Evolutionary conservation across 1,284 basidiomycete genomes (phyloP), one percentile per base, ranked within the genome.

Genomic region (Naganishia cerealis): DNA sequence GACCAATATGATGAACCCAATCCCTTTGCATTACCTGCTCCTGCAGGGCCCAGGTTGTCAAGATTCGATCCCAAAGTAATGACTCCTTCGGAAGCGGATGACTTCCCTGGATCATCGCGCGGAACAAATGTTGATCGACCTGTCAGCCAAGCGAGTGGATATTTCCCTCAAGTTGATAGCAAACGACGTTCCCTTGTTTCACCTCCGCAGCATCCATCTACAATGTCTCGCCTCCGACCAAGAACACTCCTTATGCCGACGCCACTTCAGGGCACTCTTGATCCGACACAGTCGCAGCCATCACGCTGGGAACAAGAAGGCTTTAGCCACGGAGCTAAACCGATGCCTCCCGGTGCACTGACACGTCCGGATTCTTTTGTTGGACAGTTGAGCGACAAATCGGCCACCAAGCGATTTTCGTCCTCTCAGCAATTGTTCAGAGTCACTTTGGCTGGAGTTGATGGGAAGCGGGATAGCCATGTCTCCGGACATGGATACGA

Each of bases 231-330:
- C 3, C 67, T 79, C 3, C 75, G 78, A 1, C 80, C 80, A 3
- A 76, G 76, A 62, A 76, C 74, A 8, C 74, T 81, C 18, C 69
- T 80, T 67, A 79, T 81, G 79, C 80, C 80, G 12, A 29, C 71
- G 0, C 68, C 71, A 3, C 71, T 81, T 0, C 68, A 73, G 3
- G 72, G 72, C 33, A 18, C 42, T 7, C 53, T 63, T 24, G 54
- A 18, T 65, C 59, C 55, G 46, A 52, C 15, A 57, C 33, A 40
- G 55, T 54, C 24, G 48, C 69, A 29, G 16, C 56, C 48, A 8
- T 42, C 39, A 36, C 42, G 58, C 18, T 66, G 69, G 16, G 71
- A 46, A 42, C 56, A 6, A 56, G 66, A 38, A 1, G 79, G 79
- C 0, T 81, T 76, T 53, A 70, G 59, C 1, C 58, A 75, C 0